A percentile compares a stretch with the other conserved stretches of the same genome.
These are phyloP conservation scores for Ceratobasidium sp. DNA, from an alignment of 1,284 basidiomycete species.

Conservation along the genomic window DNA sequence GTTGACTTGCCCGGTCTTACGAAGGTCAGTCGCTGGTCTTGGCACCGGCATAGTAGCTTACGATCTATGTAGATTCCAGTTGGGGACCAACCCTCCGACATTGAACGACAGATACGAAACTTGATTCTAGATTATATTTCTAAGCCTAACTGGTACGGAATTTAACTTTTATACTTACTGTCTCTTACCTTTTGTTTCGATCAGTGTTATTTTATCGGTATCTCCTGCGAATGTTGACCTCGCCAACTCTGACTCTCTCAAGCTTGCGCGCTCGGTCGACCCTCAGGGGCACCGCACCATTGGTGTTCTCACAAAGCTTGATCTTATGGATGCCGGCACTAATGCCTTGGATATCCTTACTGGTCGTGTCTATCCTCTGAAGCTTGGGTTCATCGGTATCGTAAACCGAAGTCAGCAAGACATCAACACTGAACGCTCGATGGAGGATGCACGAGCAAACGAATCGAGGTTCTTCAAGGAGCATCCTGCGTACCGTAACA, in stretches of 20 bases:
- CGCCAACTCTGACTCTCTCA: slow-evolving; percentile 97
- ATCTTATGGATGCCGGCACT: slow-evolving; percentile 98
- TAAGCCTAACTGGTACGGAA: slow-evolving; percentile 89
- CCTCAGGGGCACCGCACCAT: slow-evolving; percentile 96
- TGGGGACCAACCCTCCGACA: slow-evolving; percentile 92
- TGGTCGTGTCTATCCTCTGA: slow-evolving; percentile 95
- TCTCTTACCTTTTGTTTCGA: slow-evolving; percentile 37
- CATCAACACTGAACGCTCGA: slow-evolving; percentile 89
- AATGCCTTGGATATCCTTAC: slow-evolving; percentile 97
- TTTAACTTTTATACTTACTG: slow-evolving; percentile 13
- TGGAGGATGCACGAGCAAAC: slow-evolving; percentile 84
- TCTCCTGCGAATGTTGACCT: slow-evolving; percentile 98
- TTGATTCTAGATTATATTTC: slow-evolving; percentile 95
- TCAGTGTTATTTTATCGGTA: slow-evolving; percentile 93
- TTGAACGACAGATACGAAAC: slow-evolving; percentile 95
- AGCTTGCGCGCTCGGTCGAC: slow-evolving; percentile 94
- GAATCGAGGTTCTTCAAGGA: slow-evolving; percentile 93
- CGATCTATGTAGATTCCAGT: slow-evolving; percentile 48
- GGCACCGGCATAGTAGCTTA: slow-evolving; percentile 52
- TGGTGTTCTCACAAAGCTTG: slow-evolving; percentile 95
- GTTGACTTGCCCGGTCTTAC: slow-evolving; percentile 97
- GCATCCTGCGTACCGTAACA: slow-evolving; percentile 94
- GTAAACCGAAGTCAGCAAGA: slow-evolving; percentile 98
- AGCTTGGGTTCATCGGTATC: slow-evolving; percentile 97
- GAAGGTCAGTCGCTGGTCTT: slow-evolving; percentile 65